A percentile compares a stretch with the other conserved stretches of the same genome.
phyloP scores from a whole-genome alignment of 352 stramenopile species.

The Phytopythium litorale region DNA sequence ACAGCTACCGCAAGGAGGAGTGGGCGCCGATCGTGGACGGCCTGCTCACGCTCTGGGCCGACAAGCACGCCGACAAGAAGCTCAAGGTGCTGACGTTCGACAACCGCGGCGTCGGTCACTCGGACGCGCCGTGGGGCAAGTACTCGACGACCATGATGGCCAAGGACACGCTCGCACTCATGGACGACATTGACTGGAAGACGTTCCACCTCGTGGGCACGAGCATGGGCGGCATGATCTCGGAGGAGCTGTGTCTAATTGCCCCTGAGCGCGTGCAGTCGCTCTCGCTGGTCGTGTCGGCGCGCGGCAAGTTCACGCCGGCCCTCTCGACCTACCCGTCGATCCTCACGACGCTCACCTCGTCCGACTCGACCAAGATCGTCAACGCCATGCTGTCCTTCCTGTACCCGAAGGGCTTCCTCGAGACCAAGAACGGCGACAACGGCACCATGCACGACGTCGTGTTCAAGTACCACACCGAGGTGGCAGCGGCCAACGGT shows the following conservation, averaged over 20 bases:
- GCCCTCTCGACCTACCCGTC: conserved; percentile 22
- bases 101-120: conserved; percentile 52
- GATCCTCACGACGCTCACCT: conserved; percentile 37
- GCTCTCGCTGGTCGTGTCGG: conserved; percentile 58
- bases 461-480: conserved; percentile 38
- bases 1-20: conserved; percentile 34
- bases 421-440: conserved; percentile 27
- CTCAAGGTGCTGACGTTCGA: conserved; percentile 54
- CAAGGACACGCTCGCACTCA: conserved; percentile 48
- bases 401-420: conserved; percentile 46
- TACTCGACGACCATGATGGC: conserved; percentile 66
- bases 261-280: conserved; percentile 49
- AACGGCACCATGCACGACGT: conserved; percentile 33
- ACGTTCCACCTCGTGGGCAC: conserved; percentile 47
- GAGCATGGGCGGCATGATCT: conserved; percentile 76
- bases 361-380: conserved; percentile 27
- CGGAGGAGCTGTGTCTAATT: conserved; percentile 41
- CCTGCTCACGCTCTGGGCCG: conserved; percentile 26
- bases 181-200: conserved; percentile 49
- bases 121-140: conserved; percentile 41
- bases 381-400: conserved; percentile 45
- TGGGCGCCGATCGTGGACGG: conserved; percentile 31
- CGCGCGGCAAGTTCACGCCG: conserved; percentile 39
- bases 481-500: conserved; percentile 19
- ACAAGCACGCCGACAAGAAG: conserved; percentile 10